Conservation (phyloP, 202 grass and related monocot genomes). For the Carex sylvatica region DNA sequence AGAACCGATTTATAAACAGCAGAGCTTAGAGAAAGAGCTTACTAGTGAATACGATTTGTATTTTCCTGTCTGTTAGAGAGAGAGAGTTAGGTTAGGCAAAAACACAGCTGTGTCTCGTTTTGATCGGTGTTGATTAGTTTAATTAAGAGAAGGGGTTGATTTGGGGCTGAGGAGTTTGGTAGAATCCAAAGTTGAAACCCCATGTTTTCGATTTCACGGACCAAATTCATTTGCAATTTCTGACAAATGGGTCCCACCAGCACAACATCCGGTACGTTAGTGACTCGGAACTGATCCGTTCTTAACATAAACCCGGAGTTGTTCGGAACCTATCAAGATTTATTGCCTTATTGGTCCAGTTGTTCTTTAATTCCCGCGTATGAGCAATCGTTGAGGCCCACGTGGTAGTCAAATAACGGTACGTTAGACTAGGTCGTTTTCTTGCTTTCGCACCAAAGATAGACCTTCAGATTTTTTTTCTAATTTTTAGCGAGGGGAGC, state of each 20-base stretch:
- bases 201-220: not conserved
- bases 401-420: not conserved
- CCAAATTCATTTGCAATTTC: not conserved
- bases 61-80: not conserved
- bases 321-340: slow-evolving; percentile 21
- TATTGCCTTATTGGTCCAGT: slow-evolving; percentile 25
- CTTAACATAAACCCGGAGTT: not conserved
- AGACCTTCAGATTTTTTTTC: not conserved
- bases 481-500: no score
- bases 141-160: not conserved
- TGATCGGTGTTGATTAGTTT: slow-evolving; percentile 3
- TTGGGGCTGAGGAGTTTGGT: not conserved
- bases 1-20: not conserved
- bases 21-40: not conserved
- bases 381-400: not conserved
- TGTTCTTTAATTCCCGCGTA: slow-evolving; percentile 2
- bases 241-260: not conserved
- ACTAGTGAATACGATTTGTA: not conserved
- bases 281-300: not conserved
- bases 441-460: not conserved
- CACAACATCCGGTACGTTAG: not conserved
- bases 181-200: not conserved
- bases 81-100: not conserved
- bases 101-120: not conserved
- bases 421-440: not conserved